Conservation (phyloP, 2,329 filamentous ascomycete species). For the Didymella keratinophila region DNA sequence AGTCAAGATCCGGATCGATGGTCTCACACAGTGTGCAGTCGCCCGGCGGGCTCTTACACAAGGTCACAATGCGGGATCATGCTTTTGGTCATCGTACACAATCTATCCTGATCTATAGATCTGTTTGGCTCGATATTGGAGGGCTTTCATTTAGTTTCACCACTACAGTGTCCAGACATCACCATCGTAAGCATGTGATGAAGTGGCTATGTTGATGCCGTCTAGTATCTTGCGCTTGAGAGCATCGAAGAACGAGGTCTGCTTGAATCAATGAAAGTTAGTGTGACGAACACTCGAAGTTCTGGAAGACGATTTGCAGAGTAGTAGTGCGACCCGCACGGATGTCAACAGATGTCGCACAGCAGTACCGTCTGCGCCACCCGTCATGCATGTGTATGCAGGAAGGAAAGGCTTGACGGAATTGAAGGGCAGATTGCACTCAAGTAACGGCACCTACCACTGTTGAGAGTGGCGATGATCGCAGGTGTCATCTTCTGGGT, state of each 20-base stretch:
- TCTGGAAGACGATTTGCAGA: background rate
- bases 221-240: background rate
- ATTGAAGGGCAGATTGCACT: conserved; percentile 11
- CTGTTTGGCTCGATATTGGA: background rate
- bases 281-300: background rate
- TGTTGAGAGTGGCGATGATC: conserved; percentile 15
- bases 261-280: background rate
- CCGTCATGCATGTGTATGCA: conserved; percentile 26
- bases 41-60: conserved; percentile 24
- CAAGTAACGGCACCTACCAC: conserved; percentile 19
- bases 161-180: background rate
- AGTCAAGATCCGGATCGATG: background rate
- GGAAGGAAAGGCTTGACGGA: conserved; percentile 13
- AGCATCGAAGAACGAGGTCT: background rate
- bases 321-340: conserved; percentile 11
- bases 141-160: too few relatives aligned
- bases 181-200: background rate
- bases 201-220: background rate
- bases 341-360: conserved; percentile 24
- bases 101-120: background rate
- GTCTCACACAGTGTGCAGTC: conserved; percentile 12
- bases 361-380: conserved; percentile 23
- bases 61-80: conserved; percentile 33
- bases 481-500: conserved; percentile 19
- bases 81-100: conserved; percentile 21